phyloP scores from a whole-genome alignment of 176 grass and related monocot genomes.

The Pontederia crassipes region DNA sequence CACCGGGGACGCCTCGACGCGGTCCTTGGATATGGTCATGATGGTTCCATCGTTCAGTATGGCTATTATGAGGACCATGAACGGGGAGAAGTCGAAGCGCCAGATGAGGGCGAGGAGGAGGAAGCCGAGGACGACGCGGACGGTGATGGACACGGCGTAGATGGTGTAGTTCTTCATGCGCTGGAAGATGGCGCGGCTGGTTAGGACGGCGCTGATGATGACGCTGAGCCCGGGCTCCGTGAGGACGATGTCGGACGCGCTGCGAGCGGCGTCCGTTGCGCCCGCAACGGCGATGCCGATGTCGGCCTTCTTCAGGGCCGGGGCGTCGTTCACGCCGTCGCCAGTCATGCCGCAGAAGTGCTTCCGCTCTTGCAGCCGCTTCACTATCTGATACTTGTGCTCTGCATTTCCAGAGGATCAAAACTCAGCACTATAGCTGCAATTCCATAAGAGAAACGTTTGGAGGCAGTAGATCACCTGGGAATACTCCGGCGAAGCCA shows the following conservation, averaged over 20 bases:
- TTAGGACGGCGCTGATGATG: slow-evolving; percentile 88
- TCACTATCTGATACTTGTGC: slow-evolving; percentile 15
- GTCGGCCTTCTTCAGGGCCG: slow-evolving; percentile 94
- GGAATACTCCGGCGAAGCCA: slow-evolving; percentile 15
- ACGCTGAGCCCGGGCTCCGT: slow-evolving; percentile 97
- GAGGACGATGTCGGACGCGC: slow-evolving; percentile 93
- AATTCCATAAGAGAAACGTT: not conserved
- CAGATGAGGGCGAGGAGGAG: slow-evolving; percentile 84
- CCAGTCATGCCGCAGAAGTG: slow-evolving; percentile 99
- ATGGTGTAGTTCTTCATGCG: slow-evolving; percentile 99
- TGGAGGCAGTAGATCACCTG: not conserved
- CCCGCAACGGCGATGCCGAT: slow-evolving; percentile 91
- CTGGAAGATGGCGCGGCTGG: slow-evolving; percentile 91
- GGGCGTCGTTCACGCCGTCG: slow-evolving; percentile 92
- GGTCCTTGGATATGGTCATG: slow-evolving; percentile 99
- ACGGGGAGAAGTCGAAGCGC: slow-evolving; percentile 94
- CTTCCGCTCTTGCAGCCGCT: slow-evolving; percentile 85
- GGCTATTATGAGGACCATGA: slow-evolving; percentile 97
- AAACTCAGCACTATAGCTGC: not conserved
- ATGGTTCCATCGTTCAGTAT: slow-evolving; percentile 99
- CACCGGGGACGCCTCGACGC: slow-evolving; percentile 75
- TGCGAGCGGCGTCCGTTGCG: slow-evolving; percentile 73
- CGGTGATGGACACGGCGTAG: slow-evolving; percentile 98
- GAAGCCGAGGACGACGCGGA: slow-evolving; percentile 87
- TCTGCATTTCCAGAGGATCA: not conserved